Base-by-base conservation (phyloP, 768 basidiomycete genomes). In the Lyophyllum decastes region DNA sequence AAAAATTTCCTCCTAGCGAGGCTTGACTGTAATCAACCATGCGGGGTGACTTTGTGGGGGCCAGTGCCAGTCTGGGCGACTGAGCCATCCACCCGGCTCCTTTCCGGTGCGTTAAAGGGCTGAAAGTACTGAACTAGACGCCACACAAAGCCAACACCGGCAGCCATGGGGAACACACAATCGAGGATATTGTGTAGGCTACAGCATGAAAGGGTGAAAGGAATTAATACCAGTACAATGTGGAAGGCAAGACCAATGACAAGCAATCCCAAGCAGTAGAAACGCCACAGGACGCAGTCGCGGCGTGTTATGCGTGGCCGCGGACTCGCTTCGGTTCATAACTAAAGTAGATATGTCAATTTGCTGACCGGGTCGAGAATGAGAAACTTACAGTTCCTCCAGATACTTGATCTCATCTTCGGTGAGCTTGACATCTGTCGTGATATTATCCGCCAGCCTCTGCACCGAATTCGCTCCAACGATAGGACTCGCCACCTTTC, bases 401-500 rank as follows among this genome's bases (percentile, higher is more conserved):
- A 50, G 33, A 40, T 50, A 50, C 33, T 40, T 50, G 16, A 38
- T 50, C 9, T 50, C 56, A 17, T 80, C 80, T 12, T 69, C 61
- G 0, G 71, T 73, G 47, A 82, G 68, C 55, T 72, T 64, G 17
- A 69, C 55, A 1, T 47, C 64, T 6, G 52, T 53, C 22, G 54
- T 35, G 2, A 51, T 59, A 30, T 44, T 61, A 10, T 66, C 63
- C 4, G 62, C 55, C 12, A 70, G 49, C n/a, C 60, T 49, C 48
- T 55, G 44, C 1, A 67, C 64, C 24, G 64, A 63, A 17, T 54
- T 61, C 2, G 66, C 52, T 1, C 70, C 68, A 1, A 72, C 61
- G 26, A 73, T 71, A 19, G 66, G 77, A 3, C 76, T 74, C 21
- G 72, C 62, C 19, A 76, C 68, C 52, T 77, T 77, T 4, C 58